phyloP scores from a whole-genome alignment of 1,284 basidiomycete species.

The Fomitopsis schrenkii region DNA sequence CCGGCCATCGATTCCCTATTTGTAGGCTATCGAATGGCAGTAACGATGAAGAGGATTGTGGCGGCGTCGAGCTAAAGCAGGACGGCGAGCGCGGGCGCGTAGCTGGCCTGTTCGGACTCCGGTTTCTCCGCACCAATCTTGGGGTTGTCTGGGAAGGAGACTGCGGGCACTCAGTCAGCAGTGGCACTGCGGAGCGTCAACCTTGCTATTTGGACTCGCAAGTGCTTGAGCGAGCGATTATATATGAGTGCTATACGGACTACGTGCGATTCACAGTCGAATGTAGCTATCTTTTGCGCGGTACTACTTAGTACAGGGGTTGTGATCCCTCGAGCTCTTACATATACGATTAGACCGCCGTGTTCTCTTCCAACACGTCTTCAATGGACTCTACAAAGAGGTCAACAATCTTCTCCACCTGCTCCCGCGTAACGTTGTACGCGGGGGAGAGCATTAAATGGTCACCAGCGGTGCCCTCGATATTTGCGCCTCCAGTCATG shows the following conservation, averaged over 20 bases:
- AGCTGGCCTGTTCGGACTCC: slow-evolving; percentile 3
- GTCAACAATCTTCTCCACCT: slow-evolving; percentile 64
- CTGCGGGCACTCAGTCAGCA: background rate
- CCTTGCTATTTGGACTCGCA: too few species aligned
- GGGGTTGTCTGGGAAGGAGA: background rate
- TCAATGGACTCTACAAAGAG: slow-evolving; percentile 60
- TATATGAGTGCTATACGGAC: too few species aligned
- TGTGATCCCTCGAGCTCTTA: too few species aligned
- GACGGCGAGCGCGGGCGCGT: slow-evolving; percentile 6
- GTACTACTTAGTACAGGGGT: too few species aligned
- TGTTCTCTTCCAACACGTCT: slow-evolving; percentile 42
- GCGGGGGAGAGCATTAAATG: slow-evolving; percentile 70
- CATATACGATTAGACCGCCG: background rate
- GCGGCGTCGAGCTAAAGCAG: slow-evolving; percentile 9
- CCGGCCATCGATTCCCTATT: slow-evolving; percentile 69
- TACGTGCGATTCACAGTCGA: too few species aligned
- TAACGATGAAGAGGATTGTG: slow-evolving; percentile 6
- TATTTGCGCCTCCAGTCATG: slow-evolving; percentile 62
- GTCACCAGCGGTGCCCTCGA: slow-evolving; percentile 70
- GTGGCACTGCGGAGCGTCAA: too few species aligned
- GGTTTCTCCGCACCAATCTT: background rate
- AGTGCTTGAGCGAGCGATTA: too few species aligned
- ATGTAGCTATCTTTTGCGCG: too few species aligned
- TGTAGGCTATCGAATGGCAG: slow-evolving; percentile 24
- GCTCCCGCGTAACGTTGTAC: slow-evolving; percentile 64